Base-by-base conservation (phyloP, 805 yeast genomes). In the Komagataella ulmi region DNA sequence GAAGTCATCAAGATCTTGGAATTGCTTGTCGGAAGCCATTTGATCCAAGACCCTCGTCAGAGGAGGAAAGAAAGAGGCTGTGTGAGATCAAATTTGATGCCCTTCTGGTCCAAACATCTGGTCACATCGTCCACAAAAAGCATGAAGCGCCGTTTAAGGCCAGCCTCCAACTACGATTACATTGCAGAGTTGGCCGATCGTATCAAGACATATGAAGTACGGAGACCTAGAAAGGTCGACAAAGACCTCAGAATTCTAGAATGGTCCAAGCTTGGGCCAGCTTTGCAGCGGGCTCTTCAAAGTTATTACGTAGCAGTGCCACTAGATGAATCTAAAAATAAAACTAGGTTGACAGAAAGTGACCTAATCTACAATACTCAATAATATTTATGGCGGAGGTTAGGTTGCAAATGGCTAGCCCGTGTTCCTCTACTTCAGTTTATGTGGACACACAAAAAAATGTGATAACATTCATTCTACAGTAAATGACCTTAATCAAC, bases 181-280 rank as follows among this genome's bases (percentile, higher is more conserved):
- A 66, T 80, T 54, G 64, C 70, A 18, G 84, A 79, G 55, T 67
- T 81, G 54, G 85, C 85, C 3, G 77, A 77, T 54, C 68, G 86
- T 60, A 80, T 81, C 23, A 80, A 80, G 84, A 75, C 75, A 18
- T 81, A 81, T 61, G 80, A 76, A 53, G 65, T 70, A 24, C 71
- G 85, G 58, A 80, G 79, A 58, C 87, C 86, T 24, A 68, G 86
- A 58, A 85, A 85, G 1, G 80, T 81, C 63, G 85, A 81, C 59
- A 81, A 81, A 63, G 85, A 80, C 57, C 84, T 81, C 44, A 64
- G 85, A 48, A 80, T 81, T 47, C 63, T 81, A 54, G 70, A 74
- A 52, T 81, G 86, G 86, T 78, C 73, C 49, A 77, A 73, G 54
- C 66, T 81, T 52, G 73, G 71, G 4, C 79, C 83, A 2, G 85